Conservation (phyloP, 1,139 yeast species). For the Scheffersomyces titani region DNA sequence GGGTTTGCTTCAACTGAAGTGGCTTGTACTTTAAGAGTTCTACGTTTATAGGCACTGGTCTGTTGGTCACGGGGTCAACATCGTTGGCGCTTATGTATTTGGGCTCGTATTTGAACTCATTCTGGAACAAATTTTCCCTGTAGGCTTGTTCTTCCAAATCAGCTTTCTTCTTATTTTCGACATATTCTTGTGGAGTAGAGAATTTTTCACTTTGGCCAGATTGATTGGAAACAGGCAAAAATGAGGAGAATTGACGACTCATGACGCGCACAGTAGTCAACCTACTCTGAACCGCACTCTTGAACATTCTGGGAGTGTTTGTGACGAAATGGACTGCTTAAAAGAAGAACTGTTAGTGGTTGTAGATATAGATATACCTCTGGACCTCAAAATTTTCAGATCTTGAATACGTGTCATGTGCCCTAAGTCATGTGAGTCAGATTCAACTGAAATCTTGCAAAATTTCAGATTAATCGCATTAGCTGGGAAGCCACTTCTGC, state of each 20-base stretch:
- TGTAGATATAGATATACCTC: too few species aligned
- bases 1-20: conserved; percentile 61
- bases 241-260: background rate
- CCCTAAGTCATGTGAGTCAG: background rate
- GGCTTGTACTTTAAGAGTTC: conserved; percentile 85
- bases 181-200: conserved; percentile 33
- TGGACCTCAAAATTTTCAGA: background rate
- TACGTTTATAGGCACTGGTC: conserved; percentile 82
- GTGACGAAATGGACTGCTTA: background rate
- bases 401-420: background rate
- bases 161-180: conserved; percentile 27
- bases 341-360: background rate
- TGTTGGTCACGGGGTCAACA: conserved; percentile 24
- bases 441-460: too few species aligned
- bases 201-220: conserved; percentile 14
- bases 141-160: conserved; percentile 31
- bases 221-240: background rate
- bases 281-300: background rate
- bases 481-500: too few species aligned
- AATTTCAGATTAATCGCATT: too few species aligned
- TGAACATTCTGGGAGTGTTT: background rate
- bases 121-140: conserved; percentile 27
- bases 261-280: background rate
- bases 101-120: conserved; percentile 42
- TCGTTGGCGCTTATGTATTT: conserved; percentile 37